Evolutionary conservation across 1,284 basidiomycete species (phyloP).

Genomic region (Termitomyces sp.): DNA sequence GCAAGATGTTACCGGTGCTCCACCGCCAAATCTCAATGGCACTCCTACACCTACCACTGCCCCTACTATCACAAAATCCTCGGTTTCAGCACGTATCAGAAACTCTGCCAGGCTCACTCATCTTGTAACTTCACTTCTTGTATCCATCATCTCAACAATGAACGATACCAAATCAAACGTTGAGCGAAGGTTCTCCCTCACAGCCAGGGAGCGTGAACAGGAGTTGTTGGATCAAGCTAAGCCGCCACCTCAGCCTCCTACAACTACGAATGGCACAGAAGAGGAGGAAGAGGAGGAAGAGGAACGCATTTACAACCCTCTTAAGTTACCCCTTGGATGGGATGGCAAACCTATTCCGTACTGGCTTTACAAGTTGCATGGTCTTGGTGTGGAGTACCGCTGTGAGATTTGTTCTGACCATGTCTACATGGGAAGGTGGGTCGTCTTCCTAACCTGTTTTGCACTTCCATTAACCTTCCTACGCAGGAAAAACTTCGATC

Average conservation of each 20-base stretch:
- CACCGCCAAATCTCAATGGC: constrained; percentile 61
- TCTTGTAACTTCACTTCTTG: constrained; percentile 66
- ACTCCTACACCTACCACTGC: constrained; percentile 28
- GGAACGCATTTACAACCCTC: constrained; percentile 94
- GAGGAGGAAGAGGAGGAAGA: constrained; percentile 91
- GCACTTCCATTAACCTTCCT: constrained; percentile 5
- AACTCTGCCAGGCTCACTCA: constrained; percentile 71
- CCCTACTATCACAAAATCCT: constrained; percentile 27
- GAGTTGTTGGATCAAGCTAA: constrained; percentile 84
- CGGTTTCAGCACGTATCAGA: constrained; percentile 55
- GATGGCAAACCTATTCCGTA: constrained; percentile 98
- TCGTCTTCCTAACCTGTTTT: constrained; percentile 5
- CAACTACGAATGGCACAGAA: constrained; percentile 39
- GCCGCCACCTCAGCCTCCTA: constrained; percentile 54
- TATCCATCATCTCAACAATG: constrained; percentile 59
- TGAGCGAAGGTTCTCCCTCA: constrained; percentile 93
- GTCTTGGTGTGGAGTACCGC: constrained; percentile 93
- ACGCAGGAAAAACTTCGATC: constrained; percentile 85
- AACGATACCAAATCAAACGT: constrained; percentile 94
- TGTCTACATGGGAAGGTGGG: constrained; percentile 89
- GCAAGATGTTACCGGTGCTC: constrained; percentile 51
- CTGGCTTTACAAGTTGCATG: constrained; percentile 98
- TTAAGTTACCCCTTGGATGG: constrained; percentile 97
- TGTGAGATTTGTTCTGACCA: constrained; percentile 98
- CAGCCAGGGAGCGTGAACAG: constrained; percentile 92